Evolutionary conservation across 2,329 filamentous ascomycete genomes (phyloP).

Genomic region (Proliferodiscus dingleyae): DNA sequence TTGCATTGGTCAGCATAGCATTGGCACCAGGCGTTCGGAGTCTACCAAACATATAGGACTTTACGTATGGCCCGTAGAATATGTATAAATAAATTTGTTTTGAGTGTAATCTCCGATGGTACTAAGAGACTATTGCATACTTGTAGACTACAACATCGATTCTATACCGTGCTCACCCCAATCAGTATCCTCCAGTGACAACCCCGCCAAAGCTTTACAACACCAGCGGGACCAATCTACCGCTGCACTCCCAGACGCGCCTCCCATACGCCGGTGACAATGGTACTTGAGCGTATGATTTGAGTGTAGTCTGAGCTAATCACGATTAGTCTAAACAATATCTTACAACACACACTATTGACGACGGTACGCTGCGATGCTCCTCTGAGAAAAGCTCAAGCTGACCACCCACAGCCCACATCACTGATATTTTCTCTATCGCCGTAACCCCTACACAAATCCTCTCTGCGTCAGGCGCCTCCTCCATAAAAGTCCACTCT

Average conservation of each 20-base stretch:
- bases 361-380: slow-evolving; percentile 62
- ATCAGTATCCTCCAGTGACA: too few relatives aligned
- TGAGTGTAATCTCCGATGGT: too few relatives aligned
- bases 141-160: too few relatives aligned
- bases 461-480: slow-evolving; percentile 80
- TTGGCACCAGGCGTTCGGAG: slow-evolving; percentile 21
- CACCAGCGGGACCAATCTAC: slow-evolving; percentile 6
- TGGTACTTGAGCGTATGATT: slow-evolving; percentile 23
- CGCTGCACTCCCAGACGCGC: slow-evolving; percentile 9
- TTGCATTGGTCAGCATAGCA: slow-evolving; percentile 18
- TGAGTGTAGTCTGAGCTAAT: slow-evolving; percentile 14
- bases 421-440: slow-evolving; percentile 78
- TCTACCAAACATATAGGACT: slow-evolving; percentile 1
- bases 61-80: neutral
- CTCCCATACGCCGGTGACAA: slow-evolving; percentile 23
- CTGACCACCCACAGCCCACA: slow-evolving; percentile 57
- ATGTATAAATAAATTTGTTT: slow-evolving; percentile 15
- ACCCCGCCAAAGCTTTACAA: slow-evolving; percentile 17
- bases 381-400: slow-evolving; percentile 13
- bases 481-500: slow-evolving; percentile 74
- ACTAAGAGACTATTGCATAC: too few relatives aligned
- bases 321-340: slow-evolving; percentile 90
- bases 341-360: slow-evolving; percentile 84
- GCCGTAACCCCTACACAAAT: slow-evolving; percentile 70
- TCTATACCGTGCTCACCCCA: too few relatives aligned